These are phyloP conservation scores for Pyricularia pennisetigena DNA, from an alignment of 2,329 filamentous ascomycete species.

Conservation along the genomic window DNA sequence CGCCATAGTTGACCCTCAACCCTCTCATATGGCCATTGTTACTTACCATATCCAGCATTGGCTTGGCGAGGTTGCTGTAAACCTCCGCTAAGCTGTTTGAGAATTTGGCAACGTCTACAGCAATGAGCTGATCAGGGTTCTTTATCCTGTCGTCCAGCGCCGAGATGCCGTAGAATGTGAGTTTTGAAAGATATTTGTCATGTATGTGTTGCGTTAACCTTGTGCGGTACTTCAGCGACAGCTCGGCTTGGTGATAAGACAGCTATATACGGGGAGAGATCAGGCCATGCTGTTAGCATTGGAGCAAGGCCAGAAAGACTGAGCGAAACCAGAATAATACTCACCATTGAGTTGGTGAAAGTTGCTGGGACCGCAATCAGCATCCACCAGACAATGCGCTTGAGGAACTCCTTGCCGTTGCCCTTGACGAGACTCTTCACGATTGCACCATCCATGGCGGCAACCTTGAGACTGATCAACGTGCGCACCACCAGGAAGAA, in stretches of 20 bases:
- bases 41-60: conserved; percentile 76
- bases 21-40: neutral
- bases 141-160: conserved; percentile 96
- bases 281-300: neutral
- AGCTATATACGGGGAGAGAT: conserved; percentile 41
- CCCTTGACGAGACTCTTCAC: conserved; percentile 90
- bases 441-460: conserved; percentile 86
- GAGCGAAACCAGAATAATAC: conserved; percentile 19
- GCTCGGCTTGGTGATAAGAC: conserved; percentile 91
- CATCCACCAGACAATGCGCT: conserved; percentile 96
- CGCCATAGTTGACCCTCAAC: neutral
- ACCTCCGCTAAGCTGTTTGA: conserved; percentile 90
- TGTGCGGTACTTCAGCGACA: conserved; percentile 86
- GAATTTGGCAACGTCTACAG: conserved; percentile 93
- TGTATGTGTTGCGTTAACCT: conserved; percentile 92
- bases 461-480: conserved; percentile 89
- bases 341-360: conserved; percentile 99
- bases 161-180: conserved; percentile 96
- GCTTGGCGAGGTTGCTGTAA: conserved; percentile 94
- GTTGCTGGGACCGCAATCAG: conserved; percentile 89
- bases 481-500: conserved; percentile 87
- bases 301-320: neutral
- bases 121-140: conserved; percentile 95
- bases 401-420: conserved; percentile 80
- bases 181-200: conserved; percentile 89